Base-by-base conservation (phyloP, 129 eudicot species). In the Oenanthe sinensis region DNA sequence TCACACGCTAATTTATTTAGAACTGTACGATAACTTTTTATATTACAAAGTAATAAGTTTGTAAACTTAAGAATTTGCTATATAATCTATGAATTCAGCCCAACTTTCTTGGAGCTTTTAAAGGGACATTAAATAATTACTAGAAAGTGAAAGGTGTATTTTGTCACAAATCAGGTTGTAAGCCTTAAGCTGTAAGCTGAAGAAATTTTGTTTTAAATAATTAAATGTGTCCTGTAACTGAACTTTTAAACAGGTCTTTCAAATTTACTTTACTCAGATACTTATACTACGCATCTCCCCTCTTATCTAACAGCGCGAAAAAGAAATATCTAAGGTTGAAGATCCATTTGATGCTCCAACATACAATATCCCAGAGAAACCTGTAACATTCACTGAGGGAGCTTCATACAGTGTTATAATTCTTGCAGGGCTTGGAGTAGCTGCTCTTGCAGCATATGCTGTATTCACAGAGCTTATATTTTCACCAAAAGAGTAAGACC, bases 301-400 rank as follows among this genome's bases (percentile, higher is more conserved):
- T 40, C 63, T 69, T 69, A 9, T 62, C 44, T 77, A 42, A 70
- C 90, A 95, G 97, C 70, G 81, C 62, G 85, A 84, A 76, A 91
- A 85, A 79, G 97, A 87, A 2, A 71, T 94, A 70, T 88, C 97
- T 76, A 90, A 83, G 2, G 83, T 88, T 45, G 98, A 90, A 81
- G 98, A 94, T 81, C 98, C 98, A 9, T 94, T 94, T 85, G 83
- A 48, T 48, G 52, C 98, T 48, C 97, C 93, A 45, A 94, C 98
- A 36, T 90, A 91, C 80, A 89, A 91, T 79, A 95, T 95, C 85
- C 98, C 96, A 47, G 92, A 91, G 78, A 91, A 91, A 87, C 98
- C 98, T 19, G 85, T 94, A 83, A 88, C 97, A 75, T 94, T 88
- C 79, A 88, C 96, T 3, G 98, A 94, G 82, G 97, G 98, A 79